Base-by-base conservation (phyloP, 139 green algal species). In the Marvania coccoides region DNA sequence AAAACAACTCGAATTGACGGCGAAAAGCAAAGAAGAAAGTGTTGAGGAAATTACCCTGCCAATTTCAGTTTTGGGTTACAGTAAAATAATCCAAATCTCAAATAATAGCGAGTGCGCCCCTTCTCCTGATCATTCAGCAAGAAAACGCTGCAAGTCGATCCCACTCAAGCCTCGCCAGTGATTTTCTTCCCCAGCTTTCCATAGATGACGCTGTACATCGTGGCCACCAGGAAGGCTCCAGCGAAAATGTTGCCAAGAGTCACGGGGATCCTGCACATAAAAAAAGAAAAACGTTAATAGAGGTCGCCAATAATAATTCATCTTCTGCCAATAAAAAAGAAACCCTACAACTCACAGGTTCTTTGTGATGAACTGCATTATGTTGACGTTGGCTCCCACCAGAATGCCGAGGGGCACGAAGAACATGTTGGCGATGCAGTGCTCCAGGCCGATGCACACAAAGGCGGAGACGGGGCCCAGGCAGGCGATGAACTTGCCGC, bases 191-290 rank as follows among this genome's bases (percentile, higher is more conserved):
- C 83, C 59, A 87, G 57, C 4, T 48, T 42, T 12, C 84, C 84
- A 51, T 76, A 90, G 3, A 70, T 34, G 46, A 87, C 51, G 3
- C 70, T 76, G 53, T 82, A 83, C 3, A 77, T 38, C 10, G 68
- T 80, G n/a, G 77, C 88, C 14, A 94, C 79, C 60, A 82, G 88
- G 7, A 90, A 34, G 4, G 61, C 81, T n/a, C 83, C 88, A 23
- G 78, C 84, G 3, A 94, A 58, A 10, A 90, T 87, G 77, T 96
- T 96, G 30, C 91, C 90, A 23, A 97, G 67, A 0, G 90, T 95
- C 2, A 96, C 91, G 6, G 91, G 91, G 31, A 98, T 68, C n/a
- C n/a, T n/a, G n/a, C n/a, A n/a, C n/a, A n/a, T n/a, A n/a, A n/a
- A n/a, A n/a, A n/a, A 47, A 96, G 75, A 74, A n/a, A n/a, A n/a